phyloP scores from a whole-genome alignment of 108 stramenopile species.

The Pseudonitzschia delicatissima region DNA sequence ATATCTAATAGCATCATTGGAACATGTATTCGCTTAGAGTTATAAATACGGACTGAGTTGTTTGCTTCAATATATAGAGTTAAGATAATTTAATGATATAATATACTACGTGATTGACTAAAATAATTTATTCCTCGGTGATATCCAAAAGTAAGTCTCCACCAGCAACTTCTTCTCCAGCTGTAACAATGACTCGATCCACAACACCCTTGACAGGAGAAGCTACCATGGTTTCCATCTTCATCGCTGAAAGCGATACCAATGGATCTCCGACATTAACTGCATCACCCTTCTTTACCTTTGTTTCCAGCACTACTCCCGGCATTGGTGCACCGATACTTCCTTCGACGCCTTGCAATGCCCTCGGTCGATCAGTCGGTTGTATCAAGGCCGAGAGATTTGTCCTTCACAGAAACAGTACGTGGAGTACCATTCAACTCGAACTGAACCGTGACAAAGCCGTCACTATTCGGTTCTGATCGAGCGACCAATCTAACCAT shows the following conservation, averaged over 20 bases:
- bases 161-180: slow-evolving; percentile 82
- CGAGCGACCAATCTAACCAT: slow-evolving; percentile 75
- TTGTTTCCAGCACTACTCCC: slow-evolving; percentile 91
- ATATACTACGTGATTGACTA: neutral
- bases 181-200: slow-evolving; percentile 69
- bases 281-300: slow-evolving; percentile 80
- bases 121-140: slow-evolving; percentile 43
- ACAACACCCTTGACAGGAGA: slow-evolving; percentile 81
- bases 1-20: no score
- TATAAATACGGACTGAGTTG: no score
- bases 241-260: slow-evolving; percentile 91
- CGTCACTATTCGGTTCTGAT: slow-evolving; percentile 64
- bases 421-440: slow-evolving; percentile 93
- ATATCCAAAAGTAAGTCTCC: slow-evolving; percentile 93
- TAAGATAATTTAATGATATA: neutral
- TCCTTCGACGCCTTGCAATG: slow-evolving; percentile 57
- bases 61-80: neutral
- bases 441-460: slow-evolving; percentile 84
- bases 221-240: slow-evolving; percentile 95
- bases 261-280: slow-evolving; percentile 91
- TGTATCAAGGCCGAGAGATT: slow-evolving; percentile 38
- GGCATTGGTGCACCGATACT: slow-evolving; percentile 94
- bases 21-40: no score
- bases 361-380: slow-evolving; percentile 51
- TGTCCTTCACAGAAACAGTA: slow-evolving; percentile 69